These are phyloP conservation scores for Benincasa hispida DNA, from an alignment of 306 rosid species.

Conservation along the genomic window DNA sequence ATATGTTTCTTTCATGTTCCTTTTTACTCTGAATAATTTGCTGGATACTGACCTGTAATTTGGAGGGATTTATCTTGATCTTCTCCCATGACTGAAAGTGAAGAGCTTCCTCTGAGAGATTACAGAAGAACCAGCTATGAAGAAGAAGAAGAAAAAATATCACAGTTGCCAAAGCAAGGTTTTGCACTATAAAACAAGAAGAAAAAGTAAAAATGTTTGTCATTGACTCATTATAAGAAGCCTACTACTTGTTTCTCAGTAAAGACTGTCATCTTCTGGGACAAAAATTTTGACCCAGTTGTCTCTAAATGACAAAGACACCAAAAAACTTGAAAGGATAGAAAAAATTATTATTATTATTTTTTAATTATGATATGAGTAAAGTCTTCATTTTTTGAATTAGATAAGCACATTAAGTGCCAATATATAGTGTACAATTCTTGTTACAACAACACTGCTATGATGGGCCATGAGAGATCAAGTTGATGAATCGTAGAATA, in stretches of 20 bases:
- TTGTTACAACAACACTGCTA: background rate
- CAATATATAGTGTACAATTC: background rate
- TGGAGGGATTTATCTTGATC: conserved; percentile 3
- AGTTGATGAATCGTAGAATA: background rate
- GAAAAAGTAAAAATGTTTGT: background rate
- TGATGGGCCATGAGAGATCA: background rate
- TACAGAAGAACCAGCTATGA: background rate
- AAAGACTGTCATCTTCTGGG: background rate
- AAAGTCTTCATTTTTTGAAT: background rate
- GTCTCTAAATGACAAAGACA: background rate
- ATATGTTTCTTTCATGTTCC: background rate
- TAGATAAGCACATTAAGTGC: background rate
- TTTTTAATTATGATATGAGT: background rate
- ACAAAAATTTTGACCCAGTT: background rate
- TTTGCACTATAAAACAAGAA: no score
- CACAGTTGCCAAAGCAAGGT: no score
- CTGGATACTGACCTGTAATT: background rate
- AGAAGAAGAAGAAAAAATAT: no score
- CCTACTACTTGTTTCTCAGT: background rate
- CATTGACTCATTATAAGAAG: background rate
- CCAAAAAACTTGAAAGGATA: background rate
- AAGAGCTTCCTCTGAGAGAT: background rate
- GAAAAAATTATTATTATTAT: background rate
- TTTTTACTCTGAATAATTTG: background rate
- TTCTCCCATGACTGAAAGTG: conserved; percentile 5